These are phyloP conservation scores for Neoscytalidium dimidiatum DNA, from an alignment of 2,329 filamentous ascomycete genomes.

Conservation along the genomic window DNA sequence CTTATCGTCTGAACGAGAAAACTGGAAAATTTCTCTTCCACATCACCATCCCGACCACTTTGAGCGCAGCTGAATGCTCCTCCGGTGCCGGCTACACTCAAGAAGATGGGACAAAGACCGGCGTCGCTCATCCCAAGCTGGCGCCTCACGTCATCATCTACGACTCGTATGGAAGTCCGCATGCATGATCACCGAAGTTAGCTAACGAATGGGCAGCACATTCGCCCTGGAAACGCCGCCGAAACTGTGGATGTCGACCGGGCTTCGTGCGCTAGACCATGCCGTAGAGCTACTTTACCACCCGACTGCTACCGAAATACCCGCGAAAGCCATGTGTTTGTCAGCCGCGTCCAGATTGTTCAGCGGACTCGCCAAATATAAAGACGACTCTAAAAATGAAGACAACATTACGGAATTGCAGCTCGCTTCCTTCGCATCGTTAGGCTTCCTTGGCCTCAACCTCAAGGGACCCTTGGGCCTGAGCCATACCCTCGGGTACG, in stretches of 20 bases:
- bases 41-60: constrained; percentile 42
- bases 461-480: constrained; percentile 54
- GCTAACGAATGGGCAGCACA: constrained; percentile 22
- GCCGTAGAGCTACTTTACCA: constrained; percentile 58
- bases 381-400: constrained; percentile 47
- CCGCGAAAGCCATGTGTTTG: constrained; percentile 48
- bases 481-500: constrained; percentile 51
- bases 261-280: constrained; percentile 57
- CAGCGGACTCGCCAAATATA: constrained; percentile 49
- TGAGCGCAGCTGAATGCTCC: constrained; percentile 58
- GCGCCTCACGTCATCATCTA: constrained; percentile 55
- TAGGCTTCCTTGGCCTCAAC: constrained; percentile 54
- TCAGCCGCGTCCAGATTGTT: constrained; percentile 51
- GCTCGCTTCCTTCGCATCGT: constrained; percentile 53
- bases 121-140: constrained; percentile 45
- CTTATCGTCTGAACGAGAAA: constrained; percentile 37
- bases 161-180: constrained; percentile 34
- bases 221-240: constrained; percentile 55
- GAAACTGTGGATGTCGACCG: constrained; percentile 54
- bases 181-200: neutral
- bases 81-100: constrained; percentile 55
- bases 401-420: constrained; percentile 54
- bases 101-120: constrained; percentile 52
- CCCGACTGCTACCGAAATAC: constrained; percentile 53
- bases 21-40: constrained; percentile 38